A percentile compares a stretch with the other conserved stretches of the same genome.
Conservation (phyloP, 768 basidiomycete species). For the Rhodotorula babjevae region DNA sequence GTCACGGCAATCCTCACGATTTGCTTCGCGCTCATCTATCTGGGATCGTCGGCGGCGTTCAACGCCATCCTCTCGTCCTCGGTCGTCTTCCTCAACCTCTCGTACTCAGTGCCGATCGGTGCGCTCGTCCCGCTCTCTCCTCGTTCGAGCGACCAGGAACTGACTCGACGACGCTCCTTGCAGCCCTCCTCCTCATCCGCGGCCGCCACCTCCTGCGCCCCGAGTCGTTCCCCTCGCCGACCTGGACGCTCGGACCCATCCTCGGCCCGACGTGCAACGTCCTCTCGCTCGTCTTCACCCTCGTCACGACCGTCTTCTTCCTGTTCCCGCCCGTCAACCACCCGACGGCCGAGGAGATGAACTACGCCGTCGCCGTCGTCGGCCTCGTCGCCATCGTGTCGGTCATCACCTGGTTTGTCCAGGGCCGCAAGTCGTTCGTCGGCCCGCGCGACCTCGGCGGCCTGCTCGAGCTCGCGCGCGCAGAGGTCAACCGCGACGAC, state of each 20-base stretch:
- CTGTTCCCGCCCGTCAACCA: slow-evolving; percentile 40
- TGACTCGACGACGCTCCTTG: no score
- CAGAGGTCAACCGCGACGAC: slow-evolving; percentile 21
- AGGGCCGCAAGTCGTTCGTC: slow-evolving; percentile 12
- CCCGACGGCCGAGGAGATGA: slow-evolving; percentile 28
- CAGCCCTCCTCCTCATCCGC: slow-evolving; percentile 31
- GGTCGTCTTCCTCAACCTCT: slow-evolving; percentile 39
- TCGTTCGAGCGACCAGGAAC: no score
- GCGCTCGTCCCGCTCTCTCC: neutral
- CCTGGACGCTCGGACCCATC: slow-evolving; percentile 35
- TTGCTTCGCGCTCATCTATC: slow-evolving; percentile 34
- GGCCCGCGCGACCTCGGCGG: slow-evolving; percentile 36
- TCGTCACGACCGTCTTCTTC: slow-evolving; percentile 41
- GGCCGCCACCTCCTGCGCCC: slow-evolving; percentile 39
- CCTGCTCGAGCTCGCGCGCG: slow-evolving; percentile 30
- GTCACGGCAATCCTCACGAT: slow-evolving; percentile 17
- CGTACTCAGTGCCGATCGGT: slow-evolving; percentile 31
- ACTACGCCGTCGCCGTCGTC: slow-evolving; percentile 35
- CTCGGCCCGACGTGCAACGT: slow-evolving; percentile 34
- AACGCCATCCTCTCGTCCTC: slow-evolving; percentile 42
- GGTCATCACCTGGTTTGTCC: slow-evolving; percentile 4
- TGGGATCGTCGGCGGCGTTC: slow-evolving; percentile 37
- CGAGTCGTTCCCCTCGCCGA: slow-evolving; percentile 36
- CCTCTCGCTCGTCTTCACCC: slow-evolving; percentile 37
- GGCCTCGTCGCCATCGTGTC: slow-evolving; percentile 26